phyloP scores from a whole-genome alignment of 345 rosid genomes.

The Microcos paniculata region DNA sequence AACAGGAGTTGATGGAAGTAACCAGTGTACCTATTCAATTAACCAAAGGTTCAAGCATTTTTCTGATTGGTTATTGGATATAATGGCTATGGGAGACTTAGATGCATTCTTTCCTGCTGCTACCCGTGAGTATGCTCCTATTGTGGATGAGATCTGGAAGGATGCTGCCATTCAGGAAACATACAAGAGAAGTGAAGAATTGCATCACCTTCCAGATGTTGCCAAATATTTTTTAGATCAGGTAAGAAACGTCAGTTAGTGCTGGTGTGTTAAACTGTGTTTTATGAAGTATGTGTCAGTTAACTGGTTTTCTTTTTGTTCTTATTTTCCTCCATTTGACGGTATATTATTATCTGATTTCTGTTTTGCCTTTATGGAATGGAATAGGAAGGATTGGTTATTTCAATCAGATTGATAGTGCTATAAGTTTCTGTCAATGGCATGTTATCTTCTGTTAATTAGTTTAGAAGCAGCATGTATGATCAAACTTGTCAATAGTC shows the following conservation, averaged over 20 bases:
- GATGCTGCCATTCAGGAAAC: slow-evolving; percentile 67
- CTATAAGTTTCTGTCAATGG: not conserved
- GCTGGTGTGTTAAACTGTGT: not conserved
- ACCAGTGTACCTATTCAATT: slow-evolving; percentile 50
- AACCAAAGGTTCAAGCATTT: slow-evolving; percentile 52
- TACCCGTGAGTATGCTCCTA: slow-evolving; percentile 64
- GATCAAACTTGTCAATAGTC: too few relatives aligned
- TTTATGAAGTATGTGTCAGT: not conserved
- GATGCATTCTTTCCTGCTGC: slow-evolving; percentile 76
- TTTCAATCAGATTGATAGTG: not conserved
- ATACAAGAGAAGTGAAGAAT: slow-evolving; percentile 53
- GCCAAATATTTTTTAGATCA: slow-evolving; percentile 55
- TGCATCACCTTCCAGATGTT: slow-evolving; percentile 47
- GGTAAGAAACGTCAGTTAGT: slow-evolving; percentile 25
- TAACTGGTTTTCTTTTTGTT: not conserved
- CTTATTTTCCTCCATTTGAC: not conserved
- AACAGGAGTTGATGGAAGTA: slow-evolving; percentile 23
- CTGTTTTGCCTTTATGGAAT: not conserved
- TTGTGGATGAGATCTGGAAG: slow-evolving; percentile 59
- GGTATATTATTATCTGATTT: not conserved
- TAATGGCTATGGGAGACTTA: slow-evolving; percentile 57
- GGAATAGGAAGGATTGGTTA: not conserved
- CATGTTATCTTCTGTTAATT: too few relatives aligned
- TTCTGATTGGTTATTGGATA: slow-evolving; percentile 61
- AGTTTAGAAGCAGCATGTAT: too few relatives aligned